phyloP scores from a whole-genome alignment of 768 basidiomycete genomes.

The Steccherinum ochraceum region DNA sequence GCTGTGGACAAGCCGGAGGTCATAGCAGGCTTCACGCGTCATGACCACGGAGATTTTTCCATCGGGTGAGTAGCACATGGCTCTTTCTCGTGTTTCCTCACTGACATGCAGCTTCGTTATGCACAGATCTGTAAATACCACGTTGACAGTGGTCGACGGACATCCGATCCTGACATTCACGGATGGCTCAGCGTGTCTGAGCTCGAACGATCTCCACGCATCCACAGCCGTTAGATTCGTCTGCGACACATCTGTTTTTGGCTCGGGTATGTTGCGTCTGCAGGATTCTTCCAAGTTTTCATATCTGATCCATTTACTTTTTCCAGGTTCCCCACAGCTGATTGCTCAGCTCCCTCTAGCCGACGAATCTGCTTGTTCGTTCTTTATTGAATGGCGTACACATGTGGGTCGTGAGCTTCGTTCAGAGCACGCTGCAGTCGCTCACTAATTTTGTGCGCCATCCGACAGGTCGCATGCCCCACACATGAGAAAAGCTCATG shows the following conservation, averaged over 20 bases:
- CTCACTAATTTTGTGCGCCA: not conserved
- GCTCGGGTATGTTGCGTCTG: conserved; percentile 38
- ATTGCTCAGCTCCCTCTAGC: conserved; percentile 66
- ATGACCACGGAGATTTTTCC: conserved; percentile 61
- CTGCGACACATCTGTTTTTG: conserved; percentile 63
- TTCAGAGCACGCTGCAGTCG: not conserved
- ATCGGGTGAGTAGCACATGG: conserved; percentile 46
- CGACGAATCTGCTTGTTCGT: conserved; percentile 65
- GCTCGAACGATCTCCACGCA: conserved; percentile 38
- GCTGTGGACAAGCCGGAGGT: conserved; percentile 44
- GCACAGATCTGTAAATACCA: conserved; percentile 55
- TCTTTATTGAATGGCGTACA: conserved; percentile 80
- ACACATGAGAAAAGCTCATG: conserved; percentile 47
- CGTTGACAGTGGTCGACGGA: conserved; percentile 45
- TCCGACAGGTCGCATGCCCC: conserved; percentile 61
- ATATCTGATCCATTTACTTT: not conserved
- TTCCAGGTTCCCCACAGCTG: conserved; percentile 43
- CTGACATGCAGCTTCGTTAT: not conserved
- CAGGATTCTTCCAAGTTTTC: not conserved
- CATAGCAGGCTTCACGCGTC: conserved; percentile 57
- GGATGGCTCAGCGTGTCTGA: conserved; percentile 59
- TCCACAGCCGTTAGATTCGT: conserved; percentile 72
- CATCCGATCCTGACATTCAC: conserved; percentile 51
- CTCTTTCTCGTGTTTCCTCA: not conserved
- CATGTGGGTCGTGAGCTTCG: conserved; percentile 40